phyloP scores from a whole-genome alignment of 371 early-diverging fungal genomes.

The Parasitella parasitica region DNA sequence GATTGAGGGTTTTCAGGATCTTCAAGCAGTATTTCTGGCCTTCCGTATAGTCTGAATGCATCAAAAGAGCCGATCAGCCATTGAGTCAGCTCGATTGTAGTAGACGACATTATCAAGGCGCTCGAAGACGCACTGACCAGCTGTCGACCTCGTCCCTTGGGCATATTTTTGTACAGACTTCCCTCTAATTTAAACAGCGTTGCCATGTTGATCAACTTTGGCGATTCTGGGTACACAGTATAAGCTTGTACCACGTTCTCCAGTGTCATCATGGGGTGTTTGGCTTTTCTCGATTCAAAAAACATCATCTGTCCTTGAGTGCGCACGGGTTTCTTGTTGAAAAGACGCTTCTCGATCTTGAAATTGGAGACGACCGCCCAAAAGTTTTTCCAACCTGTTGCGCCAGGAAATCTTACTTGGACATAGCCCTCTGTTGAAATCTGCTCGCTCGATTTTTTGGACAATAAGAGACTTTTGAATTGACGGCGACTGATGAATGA shows the following conservation, averaged over 20 bases:
- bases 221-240: conserved; percentile 68
- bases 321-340: conserved; percentile 52
- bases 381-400: conserved; percentile 65
- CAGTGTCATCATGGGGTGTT: conserved; percentile 56
- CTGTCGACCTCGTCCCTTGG: conserved; percentile 21
- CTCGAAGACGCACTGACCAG: conserved; percentile 21
- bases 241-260: conserved; percentile 68
- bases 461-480: background rate
- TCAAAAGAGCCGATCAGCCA: conserved; percentile 51
- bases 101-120: conserved; percentile 44
- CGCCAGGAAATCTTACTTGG: conserved; percentile 63
- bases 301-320: conserved; percentile 59
- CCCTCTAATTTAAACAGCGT: conserved; percentile 49
- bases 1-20: conserved; percentile 30
- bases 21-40: conserved; percentile 38
- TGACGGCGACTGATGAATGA: conserved; percentile 52
- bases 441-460: background rate
- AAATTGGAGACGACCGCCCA: conserved; percentile 60
- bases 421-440: conserved; percentile 40
- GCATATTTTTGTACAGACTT: conserved; percentile 13
- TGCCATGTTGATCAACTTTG: conserved; percentile 41
- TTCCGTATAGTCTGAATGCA: conserved; percentile 51
- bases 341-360: conserved; percentile 53
- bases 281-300: conserved; percentile 59
- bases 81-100: conserved; percentile 40